Evolutionary conservation across 306 rosid species (phyloP), one percentile per base, ranked within the genome.

Genomic region (Phaseolus lunatus): DNA sequence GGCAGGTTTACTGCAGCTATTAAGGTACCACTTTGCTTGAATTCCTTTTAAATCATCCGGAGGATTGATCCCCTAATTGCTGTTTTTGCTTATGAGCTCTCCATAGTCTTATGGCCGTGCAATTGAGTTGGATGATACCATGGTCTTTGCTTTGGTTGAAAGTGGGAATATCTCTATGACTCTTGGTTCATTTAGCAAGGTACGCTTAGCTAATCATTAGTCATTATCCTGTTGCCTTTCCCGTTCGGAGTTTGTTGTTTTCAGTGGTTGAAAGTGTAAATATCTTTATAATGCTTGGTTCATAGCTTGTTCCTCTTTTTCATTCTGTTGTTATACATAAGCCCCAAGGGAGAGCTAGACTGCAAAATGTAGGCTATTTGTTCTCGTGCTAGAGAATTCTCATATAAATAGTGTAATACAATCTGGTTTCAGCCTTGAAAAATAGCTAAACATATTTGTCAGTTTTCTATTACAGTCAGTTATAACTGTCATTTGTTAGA

Each of bases 1-100:
- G 97, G 97, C 72, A 85, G 97, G 89, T 92, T 88, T 82, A 90
- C 97, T 56, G 98, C 98, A 13, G 97, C 98, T 41, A 48, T 89
- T 12, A 94, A 94, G 98, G 98, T 91, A 77, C 35, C 19, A 66
- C 43, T 69, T 44, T 45, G 29, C 24, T 76, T 61, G 67, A 67
- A 20, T 70, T 63, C 22, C 33, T 69, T 77, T 52, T 80, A 15
- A 43, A 15, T 77, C 53, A 31, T 62, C 22, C 56, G 27, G 45
- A 26, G 58, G 59, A 18, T 39, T 41, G 43, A 35, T 39, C 70
- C 57, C 74, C 58, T 78, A 41, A 43, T 67, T 39, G 19, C 77
- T 57, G 47, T 56, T 68, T 74, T 81, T 50, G 16, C 22, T 88
- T 84, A 18, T 41, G 56, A 16, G 39, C 86, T 81, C n/a, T 79